Evolutionary conservation across 371 early-diverging fungal genomes (phyloP).

Genomic region (Mortierella sp.): DNA sequence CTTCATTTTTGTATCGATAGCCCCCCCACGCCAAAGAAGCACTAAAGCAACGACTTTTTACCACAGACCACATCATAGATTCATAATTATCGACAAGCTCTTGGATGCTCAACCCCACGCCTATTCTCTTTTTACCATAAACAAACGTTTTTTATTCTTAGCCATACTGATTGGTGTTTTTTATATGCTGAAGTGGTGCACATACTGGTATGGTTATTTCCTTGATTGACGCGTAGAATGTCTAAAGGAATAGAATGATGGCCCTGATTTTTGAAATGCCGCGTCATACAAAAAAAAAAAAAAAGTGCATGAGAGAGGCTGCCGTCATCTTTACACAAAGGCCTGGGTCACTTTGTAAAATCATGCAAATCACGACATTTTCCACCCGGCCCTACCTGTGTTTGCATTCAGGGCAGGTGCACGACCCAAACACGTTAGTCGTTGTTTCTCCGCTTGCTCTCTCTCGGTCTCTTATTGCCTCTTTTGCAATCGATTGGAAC

Average conservation of each 20-base stretch:
- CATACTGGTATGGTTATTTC: too few relatives aligned
- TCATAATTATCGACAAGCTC: constrained; percentile 23
- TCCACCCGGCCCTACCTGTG: neutral
- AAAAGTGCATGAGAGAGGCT: too few relatives aligned
- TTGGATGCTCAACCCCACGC: constrained; percentile 1
- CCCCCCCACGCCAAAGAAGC: constrained; percentile 57
- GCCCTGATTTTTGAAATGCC: too few relatives aligned
- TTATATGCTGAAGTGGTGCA: too few relatives aligned
- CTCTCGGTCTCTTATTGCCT: constrained; percentile 11
- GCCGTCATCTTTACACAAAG: neutral
- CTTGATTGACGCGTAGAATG: too few relatives aligned
- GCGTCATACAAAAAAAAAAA: too few relatives aligned
- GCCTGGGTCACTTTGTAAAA: neutral
- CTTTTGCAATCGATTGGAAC: constrained; percentile 1
- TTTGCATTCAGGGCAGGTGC: neutral
- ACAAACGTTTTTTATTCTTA: constrained; percentile 5
- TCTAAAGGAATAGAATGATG: too few relatives aligned
- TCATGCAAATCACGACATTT: neutral
- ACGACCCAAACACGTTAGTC: neutral
- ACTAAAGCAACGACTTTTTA: constrained; percentile 25
- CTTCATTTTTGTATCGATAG: constrained; percentile 21
- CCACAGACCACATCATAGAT: constrained; percentile 24
- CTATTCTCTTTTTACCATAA: constrained; percentile 10
- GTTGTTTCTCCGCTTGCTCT: neutral
- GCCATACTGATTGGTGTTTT: neutral